A percentile compares a stretch with the other conserved stretches of the same genome.
Evolutionary conservation across 148 eudicot genomes (phyloP).

Genomic region (Chenopodium suecicum): DNA sequence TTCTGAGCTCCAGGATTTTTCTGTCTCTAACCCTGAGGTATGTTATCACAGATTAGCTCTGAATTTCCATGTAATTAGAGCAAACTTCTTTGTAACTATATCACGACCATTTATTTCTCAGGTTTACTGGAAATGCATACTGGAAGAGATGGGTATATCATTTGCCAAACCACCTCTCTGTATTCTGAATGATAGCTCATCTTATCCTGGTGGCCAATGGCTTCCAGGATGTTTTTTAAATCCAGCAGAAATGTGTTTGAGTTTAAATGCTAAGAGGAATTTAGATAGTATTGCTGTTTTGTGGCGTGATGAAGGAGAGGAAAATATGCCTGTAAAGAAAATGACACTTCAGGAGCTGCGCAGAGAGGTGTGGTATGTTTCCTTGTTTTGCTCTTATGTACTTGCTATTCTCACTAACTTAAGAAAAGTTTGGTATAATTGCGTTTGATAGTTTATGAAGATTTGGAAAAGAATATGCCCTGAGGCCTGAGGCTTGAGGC

Average conservation of each 20-base stretch:
- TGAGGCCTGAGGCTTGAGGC: background rate
- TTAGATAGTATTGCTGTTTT: conserved; percentile 59
- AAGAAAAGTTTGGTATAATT: background rate
- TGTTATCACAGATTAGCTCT: background rate
- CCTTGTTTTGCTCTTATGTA: background rate
- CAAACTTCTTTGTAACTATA: background rate
- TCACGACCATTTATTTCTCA: conserved; percentile 22
- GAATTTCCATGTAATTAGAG: background rate
- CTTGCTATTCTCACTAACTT: background rate
- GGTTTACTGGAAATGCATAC: conserved; percentile 76
- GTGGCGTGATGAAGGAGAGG: conserved; percentile 88
- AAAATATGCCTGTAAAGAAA: conserved; percentile 54
- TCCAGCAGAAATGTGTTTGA: conserved; percentile 75
- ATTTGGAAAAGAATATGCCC: background rate
- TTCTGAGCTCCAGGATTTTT: conserved; percentile 72
- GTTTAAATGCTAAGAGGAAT: conserved; percentile 47
- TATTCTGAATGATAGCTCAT: conserved; percentile 55
- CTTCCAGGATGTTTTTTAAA: conserved; percentile 74
- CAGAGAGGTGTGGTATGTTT: conserved; percentile 75
- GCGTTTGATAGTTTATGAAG: background rate
- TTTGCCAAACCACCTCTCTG: conserved; percentile 64
- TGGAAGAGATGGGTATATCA: conserved; percentile 63
- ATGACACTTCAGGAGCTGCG: conserved; percentile 69
- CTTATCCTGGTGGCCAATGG: conserved; percentile 92
- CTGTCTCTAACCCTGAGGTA: conserved; percentile 85